These are phyloP conservation scores for Citrus hindsii DNA, from an alignment of 345 rosid species.

Conservation along the genomic window DNA sequence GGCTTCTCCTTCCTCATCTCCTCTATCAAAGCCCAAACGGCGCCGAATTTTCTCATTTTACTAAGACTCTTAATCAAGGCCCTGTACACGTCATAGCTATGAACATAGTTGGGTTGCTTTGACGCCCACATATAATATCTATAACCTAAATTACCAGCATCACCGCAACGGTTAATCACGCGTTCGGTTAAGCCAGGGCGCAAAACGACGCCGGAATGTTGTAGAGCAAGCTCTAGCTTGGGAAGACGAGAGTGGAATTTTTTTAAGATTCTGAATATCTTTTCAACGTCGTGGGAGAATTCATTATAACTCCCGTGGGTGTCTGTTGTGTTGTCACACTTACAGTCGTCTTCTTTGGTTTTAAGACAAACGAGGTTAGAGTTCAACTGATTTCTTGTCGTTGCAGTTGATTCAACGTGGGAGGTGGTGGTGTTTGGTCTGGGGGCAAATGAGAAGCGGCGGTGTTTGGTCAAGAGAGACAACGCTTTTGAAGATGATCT, in stretches of 20 bases:
- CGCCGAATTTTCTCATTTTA: constrained; percentile 83
- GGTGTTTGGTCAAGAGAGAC: constrained; percentile 9
- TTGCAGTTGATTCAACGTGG: not conserved
- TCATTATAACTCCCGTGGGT: constrained; percentile 36
- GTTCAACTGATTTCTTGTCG: not conserved
- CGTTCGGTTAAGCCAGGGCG: constrained; percentile 74
- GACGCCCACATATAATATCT: constrained; percentile 81
- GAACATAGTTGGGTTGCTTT: constrained; percentile 68
- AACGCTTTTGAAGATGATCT: constrained; percentile 15
- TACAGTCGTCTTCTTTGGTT: constrained; percentile 14
- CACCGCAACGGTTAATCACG: constrained; percentile 85
- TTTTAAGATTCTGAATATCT: constrained; percentile 63
- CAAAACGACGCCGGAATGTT: constrained; percentile 64
- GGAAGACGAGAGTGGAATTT: constrained; percentile 71
- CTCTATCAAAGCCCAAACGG: constrained; percentile 85
- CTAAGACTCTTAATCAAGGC: constrained; percentile 70
- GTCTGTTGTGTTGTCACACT: not conserved
- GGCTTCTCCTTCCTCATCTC: constrained; percentile 82
- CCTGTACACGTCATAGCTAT: constrained; percentile 62
- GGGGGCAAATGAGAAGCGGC: constrained; percentile 4
- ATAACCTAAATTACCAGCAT: constrained; percentile 84
- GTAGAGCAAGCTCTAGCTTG: constrained; percentile 72
- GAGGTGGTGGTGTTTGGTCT: not conserved
- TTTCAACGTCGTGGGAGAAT: constrained; percentile 74
- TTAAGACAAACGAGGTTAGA: constrained; percentile 49